A percentile compares a stretch with the other conserved stretches of the same genome.
Conservation (phyloP, 805 yeast genomes). For the Yamadazyma philogaea region DNA sequence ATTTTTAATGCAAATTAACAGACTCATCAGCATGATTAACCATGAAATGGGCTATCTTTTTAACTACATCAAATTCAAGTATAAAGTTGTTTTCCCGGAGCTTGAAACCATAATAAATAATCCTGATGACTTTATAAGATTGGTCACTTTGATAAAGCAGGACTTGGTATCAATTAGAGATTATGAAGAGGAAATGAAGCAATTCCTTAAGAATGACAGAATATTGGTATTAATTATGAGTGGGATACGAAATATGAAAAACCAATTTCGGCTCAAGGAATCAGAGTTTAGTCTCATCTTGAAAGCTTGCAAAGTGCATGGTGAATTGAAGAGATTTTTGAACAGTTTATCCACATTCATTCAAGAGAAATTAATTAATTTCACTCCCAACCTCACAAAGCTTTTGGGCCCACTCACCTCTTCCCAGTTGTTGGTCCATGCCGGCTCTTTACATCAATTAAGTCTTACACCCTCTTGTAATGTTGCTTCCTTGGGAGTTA, state of each 20-base stretch:
- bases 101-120: slow-evolving; percentile 58
- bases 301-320: slow-evolving; percentile 47
- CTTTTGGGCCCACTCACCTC: slow-evolving; percentile 71
- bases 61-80: slow-evolving; percentile 48
- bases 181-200: slow-evolving; percentile 35
- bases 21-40: slow-evolving; percentile 49
- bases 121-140: slow-evolving; percentile 58
- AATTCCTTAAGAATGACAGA: slow-evolving; percentile 58
- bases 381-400: slow-evolving; percentile 79
- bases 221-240: slow-evolving; percentile 73
- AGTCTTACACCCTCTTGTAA: slow-evolving; percentile 80
- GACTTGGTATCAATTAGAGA: slow-evolving; percentile 30
- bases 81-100: slow-evolving; percentile 67
- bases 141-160: slow-evolving; percentile 51
- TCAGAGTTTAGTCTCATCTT: slow-evolving; percentile 36
- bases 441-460: slow-evolving; percentile 67
- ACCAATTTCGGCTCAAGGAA: slow-evolving; percentile 21
- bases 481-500: slow-evolving; percentile 69
- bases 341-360: slow-evolving; percentile 50
- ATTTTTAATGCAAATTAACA: slow-evolving; percentile 55
- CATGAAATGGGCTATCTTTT: slow-evolving; percentile 52
- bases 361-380: slow-evolving; percentile 49
- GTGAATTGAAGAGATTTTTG: slow-evolving; percentile 44
- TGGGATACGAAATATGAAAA: slow-evolving; percentile 47
- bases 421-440: slow-evolving; percentile 64